Evolutionary conservation across 768 basidiomycete genomes (phyloP), one percentile per base, ranked within the genome.

Genomic region (Pisolithus orientalis): DNA sequence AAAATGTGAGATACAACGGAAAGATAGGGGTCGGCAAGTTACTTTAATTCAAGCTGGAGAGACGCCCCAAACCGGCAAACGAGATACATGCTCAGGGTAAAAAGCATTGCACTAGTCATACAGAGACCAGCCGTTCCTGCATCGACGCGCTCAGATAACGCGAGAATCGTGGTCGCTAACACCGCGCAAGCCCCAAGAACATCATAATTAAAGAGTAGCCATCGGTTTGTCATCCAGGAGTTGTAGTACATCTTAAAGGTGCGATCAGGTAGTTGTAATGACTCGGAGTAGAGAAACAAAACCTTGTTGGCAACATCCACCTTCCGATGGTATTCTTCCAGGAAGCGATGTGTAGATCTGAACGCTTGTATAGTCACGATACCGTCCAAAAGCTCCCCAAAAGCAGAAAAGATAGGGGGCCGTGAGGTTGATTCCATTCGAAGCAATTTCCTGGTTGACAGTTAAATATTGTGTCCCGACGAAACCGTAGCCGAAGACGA

Each of bases 321-420:
- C 64, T 88, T 90, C 1, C 59, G 57, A 62, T 90, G 88, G 3
- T 94, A 69, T 53, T 78, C 78, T 49, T 87, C 78, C 58, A 94
- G 70, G 76, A 97, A 94, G 3, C 80, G 72, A 39, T 71, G 71
- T 63, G 95, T 91, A 0, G 83, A 86, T 0, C 87, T 85, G 71
- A 95, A 97, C 0, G 94, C 94, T 52, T 93, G 80, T 38, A 95
- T 88, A 6, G 92, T 93, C n/a, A 93, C 88, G 42, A 94, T 89
- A 21, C 92, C 92, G 49, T 93, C 88, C 24, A 95, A 67, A 8
- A 94, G 68, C 62, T 92, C 90, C 13, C 80, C 80, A 56, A 91
- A 93, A 51, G 84, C 86, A 6, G 86, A 85, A 68, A 86, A 90
- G 55, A 91, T 90, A 0, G 91, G 88, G 0, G 87, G 88, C 11